phyloP scores from a whole-genome alignment of 371 early-diverging fungal genomes.

The Mucor velutinosus region DNA sequence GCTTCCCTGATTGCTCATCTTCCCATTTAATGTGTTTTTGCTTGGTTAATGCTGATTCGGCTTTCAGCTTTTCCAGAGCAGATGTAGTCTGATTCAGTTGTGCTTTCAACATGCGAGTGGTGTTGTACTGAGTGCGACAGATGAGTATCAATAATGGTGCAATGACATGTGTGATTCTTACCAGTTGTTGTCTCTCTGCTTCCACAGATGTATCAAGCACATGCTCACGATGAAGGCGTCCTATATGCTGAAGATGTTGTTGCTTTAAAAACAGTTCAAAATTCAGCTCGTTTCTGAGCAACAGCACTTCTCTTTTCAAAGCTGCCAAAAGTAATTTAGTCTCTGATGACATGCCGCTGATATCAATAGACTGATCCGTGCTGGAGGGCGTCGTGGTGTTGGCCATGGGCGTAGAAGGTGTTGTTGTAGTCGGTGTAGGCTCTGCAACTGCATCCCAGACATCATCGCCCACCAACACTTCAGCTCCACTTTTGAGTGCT shows the following conservation, averaged over 20 bases:
- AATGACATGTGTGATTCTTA: slow-evolving; percentile 3
- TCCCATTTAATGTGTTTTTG: slow-evolving; percentile 70
- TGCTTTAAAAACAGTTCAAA: slow-evolving; percentile 71
- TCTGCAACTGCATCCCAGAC: slow-evolving; percentile 48
- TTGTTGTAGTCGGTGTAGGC: slow-evolving; percentile 14
- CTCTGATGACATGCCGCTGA: slow-evolving; percentile 24
- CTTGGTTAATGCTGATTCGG: slow-evolving; percentile 56
- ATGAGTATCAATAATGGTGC: background rate
- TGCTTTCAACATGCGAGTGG: slow-evolving; percentile 56
- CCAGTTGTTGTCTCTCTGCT: slow-evolving; percentile 64
- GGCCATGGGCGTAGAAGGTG: slow-evolving; percentile 10
- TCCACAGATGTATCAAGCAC: slow-evolving; percentile 66
- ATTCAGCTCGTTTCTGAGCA: slow-evolving; percentile 64
- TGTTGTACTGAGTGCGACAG: slow-evolving; percentile 45
- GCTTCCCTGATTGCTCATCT: slow-evolving; percentile 58
- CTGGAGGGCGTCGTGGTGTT: slow-evolving; percentile 1
- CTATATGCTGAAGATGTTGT: slow-evolving; percentile 70
- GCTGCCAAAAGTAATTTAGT: slow-evolving; percentile 42
- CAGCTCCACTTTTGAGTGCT: slow-evolving; percentile 55
- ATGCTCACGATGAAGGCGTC: slow-evolving; percentile 64
- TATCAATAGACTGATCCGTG: background rate
- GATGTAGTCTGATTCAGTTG: slow-evolving; percentile 56
- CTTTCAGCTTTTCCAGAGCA: slow-evolving; percentile 56
- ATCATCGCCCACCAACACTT: slow-evolving; percentile 53
- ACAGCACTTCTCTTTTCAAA: slow-evolving; percentile 60